Conservation (phyloP, 768 basidiomycete species). For the Tricholomella constricta region DNA sequence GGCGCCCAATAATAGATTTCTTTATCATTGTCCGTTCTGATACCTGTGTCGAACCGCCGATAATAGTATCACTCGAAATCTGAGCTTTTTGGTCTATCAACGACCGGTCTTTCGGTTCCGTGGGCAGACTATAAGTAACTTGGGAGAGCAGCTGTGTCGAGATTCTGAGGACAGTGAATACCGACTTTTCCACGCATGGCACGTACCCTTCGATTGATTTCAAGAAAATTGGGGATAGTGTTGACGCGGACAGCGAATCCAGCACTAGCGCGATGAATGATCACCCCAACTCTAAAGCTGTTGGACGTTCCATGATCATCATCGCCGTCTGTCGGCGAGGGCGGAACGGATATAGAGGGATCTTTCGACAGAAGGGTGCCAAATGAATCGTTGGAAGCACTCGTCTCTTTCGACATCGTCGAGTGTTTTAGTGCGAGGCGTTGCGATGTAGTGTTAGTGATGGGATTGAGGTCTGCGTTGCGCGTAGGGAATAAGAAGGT, state of each 20-base stretch:
- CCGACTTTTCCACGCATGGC: background rate
- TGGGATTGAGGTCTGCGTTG: constrained; percentile 46
- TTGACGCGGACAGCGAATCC: constrained; percentile 74
- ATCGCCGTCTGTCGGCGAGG: constrained; percentile 46
- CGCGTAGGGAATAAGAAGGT: constrained; percentile 1
- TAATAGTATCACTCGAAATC: constrained; percentile 78
- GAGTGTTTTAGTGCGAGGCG: constrained; percentile 61
- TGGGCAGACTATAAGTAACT: constrained; percentile 54
- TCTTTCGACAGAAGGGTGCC: constrained; percentile 27
- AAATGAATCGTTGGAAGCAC: constrained; percentile 16
- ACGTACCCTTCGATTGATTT: constrained; percentile 77
- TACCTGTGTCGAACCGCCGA: constrained; percentile 82
- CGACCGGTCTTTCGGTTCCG: constrained; percentile 60
- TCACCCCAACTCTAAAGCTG: constrained; percentile 64
- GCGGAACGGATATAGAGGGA: constrained; percentile 39
- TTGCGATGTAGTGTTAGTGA: constrained; percentile 47
- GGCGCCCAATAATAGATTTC: constrained; percentile 75
- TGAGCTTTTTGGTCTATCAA: constrained; percentile 82
- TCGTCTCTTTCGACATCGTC: constrained; percentile 38
- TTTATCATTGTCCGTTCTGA: constrained; percentile 82
- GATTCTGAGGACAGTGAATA: background rate
- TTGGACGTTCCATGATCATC: constrained; percentile 35
- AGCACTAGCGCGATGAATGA: constrained; percentile 54
- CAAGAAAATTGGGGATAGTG: constrained; percentile 74
- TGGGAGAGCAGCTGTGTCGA: constrained; percentile 50